Evolutionary conservation across 371 early-diverging fungal species (phyloP), one percentile per base, ranked within the genome.

Genomic region (Choanephora cucurbitarum): DNA sequence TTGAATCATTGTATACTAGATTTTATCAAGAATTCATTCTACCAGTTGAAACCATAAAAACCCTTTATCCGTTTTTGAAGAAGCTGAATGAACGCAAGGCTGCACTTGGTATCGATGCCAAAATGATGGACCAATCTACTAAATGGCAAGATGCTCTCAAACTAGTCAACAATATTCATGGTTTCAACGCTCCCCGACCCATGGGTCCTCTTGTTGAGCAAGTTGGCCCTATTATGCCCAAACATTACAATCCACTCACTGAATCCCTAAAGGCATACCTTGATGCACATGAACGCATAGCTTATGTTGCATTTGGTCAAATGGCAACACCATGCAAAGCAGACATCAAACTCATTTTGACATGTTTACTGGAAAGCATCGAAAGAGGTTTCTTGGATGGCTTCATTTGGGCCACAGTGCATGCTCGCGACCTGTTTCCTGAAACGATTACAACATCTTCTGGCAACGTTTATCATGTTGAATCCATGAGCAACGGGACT

Each of bases 261-360:
- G 33, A 17, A 0, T 53, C 52, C 3, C 41, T 72, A 1, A 19
- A 45, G 13, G 9, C 21, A 1, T 77, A 63, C 34, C 42, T 70
- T 1, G 57, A 64, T 39, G 13, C 40, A 3, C 66, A 67, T 34
- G 1, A 34, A 13, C 57, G 58, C 2, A 66, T 79, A 10, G 64
- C 57, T 0, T 79, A 73, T 49, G 47, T 73, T 17, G 76, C 72
- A 1, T 79, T 79, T 60, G 76, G 74, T 2, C 73, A 73, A 14
- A 62, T 52, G 1, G 68, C 64, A 8, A 43, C 46, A 10, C 60
- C 67, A 1, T 18, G 49, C 1, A n/a, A 28, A 3, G 13, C 52
- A 1, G 60, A 66, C 28, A 51, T 68, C 7, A 17, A 46, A 1
- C 32, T 60, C 1, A 52, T 77, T 13, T 18, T 72, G 18, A 52